Evolutionary conservation across 176 grass and related monocot genomes (phyloP), one percentile per base, ranked within the genome.

Genomic region (Juncus inflexus): DNA sequence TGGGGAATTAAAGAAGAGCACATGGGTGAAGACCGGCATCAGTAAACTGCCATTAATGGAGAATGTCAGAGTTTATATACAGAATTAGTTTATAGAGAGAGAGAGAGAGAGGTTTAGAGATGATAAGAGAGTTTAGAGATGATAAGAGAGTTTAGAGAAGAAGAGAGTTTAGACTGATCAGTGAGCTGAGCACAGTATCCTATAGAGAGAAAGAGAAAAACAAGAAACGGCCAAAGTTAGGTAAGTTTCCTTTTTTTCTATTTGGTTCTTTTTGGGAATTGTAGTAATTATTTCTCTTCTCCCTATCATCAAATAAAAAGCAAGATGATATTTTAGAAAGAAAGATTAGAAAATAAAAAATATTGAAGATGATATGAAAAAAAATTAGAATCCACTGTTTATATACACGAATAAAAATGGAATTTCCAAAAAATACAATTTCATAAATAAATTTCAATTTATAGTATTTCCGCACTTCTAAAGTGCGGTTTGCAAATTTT

Each of bases 1-100:
- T 52, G 36, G 50, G 15, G 15, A 58, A 74, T 67, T 74, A 7
- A 80, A 68, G 50, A 41, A 4, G 37, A 15, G 68, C 78, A 74
- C 70, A 74, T 80, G 55, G 42, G 13, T 40, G 12, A 68, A 64
- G 52, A 80, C 49, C 53, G 78, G 70, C 78, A 67, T 37, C 42
- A 28, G 54, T 41, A 19, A 42, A 9, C 37, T n/a, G 40, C 58
- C 68, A 80, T 74, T 74, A 80, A 74, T 74, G 70, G 78, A 49
- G 53, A 73, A 50, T 57, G 51, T 42, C 40, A 74, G 70, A 53
- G 65, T 68, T 68, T 6, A 35, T 8, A 68, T 15, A 65, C 38
- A 15, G 15, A 49, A 16, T 8, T 28, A 28, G 19, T 28, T 28
- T 28, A 28, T 43, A 11, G 43, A 47, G 9, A 15, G 13, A 3